A percentile compares a stretch with the other conserved stretches of the same genome.
Evolutionary conservation across 176 grass and related monocot genomes (phyloP).

Genomic region (Areca catechu): DNA sequence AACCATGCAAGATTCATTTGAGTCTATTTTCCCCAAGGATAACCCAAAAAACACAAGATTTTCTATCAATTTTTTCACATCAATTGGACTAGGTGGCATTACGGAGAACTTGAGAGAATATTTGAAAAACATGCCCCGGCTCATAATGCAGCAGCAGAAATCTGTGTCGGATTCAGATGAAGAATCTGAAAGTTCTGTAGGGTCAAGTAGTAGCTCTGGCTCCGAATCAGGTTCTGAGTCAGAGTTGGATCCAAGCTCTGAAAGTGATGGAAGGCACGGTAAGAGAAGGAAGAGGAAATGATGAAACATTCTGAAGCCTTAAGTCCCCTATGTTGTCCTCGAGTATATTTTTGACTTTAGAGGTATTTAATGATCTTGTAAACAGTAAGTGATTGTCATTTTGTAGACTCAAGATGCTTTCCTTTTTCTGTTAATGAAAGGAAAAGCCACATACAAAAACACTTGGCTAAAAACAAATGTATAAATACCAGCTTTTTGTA

Average conservation of each 20-base stretch:
- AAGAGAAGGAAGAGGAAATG: slow-evolving; percentile 60
- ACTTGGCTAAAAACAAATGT: no score
- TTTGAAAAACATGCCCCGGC: slow-evolving; percentile 88
- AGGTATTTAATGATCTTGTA: no score
- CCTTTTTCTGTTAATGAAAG: no score
- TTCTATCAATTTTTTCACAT: slow-evolving; percentile 90
- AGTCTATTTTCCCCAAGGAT: slow-evolving; percentile 86
- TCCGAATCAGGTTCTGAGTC: slow-evolving; percentile 34
- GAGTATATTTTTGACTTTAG: no score
- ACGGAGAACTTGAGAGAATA: slow-evolving; percentile 81
- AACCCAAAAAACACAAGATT: slow-evolving; percentile 93
- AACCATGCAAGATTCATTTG: slow-evolving; percentile 63
- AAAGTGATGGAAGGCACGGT: slow-evolving; percentile 23
- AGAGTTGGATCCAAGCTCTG: slow-evolving; percentile 33
- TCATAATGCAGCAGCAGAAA: slow-evolving; percentile 91
- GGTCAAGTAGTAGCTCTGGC: slow-evolving; percentile 8
- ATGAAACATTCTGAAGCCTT: neutral
- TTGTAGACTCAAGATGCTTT: no score
- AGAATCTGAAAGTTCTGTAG: slow-evolving; percentile 34
- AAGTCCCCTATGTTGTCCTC: no score
- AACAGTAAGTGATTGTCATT: no score
- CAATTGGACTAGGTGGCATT: slow-evolving; percentile 84
- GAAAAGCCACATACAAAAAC: no score
- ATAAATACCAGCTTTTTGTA: no score
- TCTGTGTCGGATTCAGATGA: slow-evolving; percentile 38